A percentile compares a stretch with the other conserved stretches of the same genome.
Conservation (phyloP, 495 filamentous ascomycete genomes). For the Penicillium tannophilum region DNA sequence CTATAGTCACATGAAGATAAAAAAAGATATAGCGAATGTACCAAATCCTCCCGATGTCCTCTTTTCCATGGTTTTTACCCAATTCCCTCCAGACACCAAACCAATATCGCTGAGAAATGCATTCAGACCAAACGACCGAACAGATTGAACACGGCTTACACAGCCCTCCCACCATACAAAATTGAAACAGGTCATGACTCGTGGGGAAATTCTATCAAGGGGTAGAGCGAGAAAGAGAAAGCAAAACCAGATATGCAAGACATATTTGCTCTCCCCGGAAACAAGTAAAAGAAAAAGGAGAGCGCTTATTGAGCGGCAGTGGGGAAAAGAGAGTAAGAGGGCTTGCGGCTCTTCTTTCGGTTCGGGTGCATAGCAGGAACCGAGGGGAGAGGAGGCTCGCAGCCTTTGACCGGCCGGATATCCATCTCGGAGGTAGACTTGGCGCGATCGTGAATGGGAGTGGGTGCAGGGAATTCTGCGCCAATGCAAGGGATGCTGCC, state of each 20-base stretch:
- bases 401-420: constrained; percentile 12
- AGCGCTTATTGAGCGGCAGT: constrained; percentile 24
- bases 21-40: constrained; percentile 27
- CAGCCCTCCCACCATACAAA: constrained; percentile 10
- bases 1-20: constrained; percentile 17
- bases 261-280: constrained; percentile 10
- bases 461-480: constrained; percentile 18
- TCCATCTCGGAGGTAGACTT: constrained; percentile 42
- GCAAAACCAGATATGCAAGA: constrained; percentile 17
- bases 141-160: constrained; percentile 20
- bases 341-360: constrained; percentile 37
- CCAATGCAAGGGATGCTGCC: constrained; percentile 30
- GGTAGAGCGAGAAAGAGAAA: constrained; percentile 17
- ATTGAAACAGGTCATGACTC: constrained; percentile 21
- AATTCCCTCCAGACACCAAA: constrained; percentile 31
- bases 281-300: constrained; percentile 11
- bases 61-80: constrained; percentile 30
- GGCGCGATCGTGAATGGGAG: constrained; percentile 36
- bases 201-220: constrained; percentile 14
- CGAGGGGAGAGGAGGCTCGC: constrained; percentile 13
- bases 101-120: constrained; percentile 48
- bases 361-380: constrained; percentile 25
- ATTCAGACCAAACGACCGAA: constrained; percentile 25
- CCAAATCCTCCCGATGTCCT: constrained; percentile 16
- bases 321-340: constrained; percentile 52